phyloP scores from a whole-genome alignment of 139 green algal genomes.

The Axilococcus clingmanii region DNA sequence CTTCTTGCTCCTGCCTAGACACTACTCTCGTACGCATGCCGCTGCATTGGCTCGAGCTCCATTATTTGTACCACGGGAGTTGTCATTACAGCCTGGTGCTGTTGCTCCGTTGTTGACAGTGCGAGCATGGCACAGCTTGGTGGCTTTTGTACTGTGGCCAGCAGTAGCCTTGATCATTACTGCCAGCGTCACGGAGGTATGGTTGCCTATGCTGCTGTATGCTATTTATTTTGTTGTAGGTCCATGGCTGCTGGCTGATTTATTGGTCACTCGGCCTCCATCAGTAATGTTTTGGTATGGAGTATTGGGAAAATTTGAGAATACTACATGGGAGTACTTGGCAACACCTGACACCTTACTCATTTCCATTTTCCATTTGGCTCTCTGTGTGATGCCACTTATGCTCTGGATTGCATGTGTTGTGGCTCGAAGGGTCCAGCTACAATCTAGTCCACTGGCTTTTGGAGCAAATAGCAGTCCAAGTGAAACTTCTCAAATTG shows the following conservation, averaged over 20 bases:
- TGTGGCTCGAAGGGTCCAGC: constrained; percentile 6
- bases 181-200: no score
- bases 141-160: no score
- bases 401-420: constrained; percentile 38
- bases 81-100: no score
- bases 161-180: no score
- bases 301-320: constrained; percentile 10
- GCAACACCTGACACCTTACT: constrained; percentile 25
- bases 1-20: no score
- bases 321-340: constrained; percentile 3
- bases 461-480: no score
- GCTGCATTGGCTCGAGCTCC: no score
- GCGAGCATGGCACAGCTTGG: no score
- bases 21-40: no score
- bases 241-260: constrained; percentile 26
- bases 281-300: constrained; percentile 18
- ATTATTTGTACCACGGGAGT: no score
- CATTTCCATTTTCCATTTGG: constrained; percentile 11
- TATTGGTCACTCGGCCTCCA: constrained; percentile 9
- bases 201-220: constrained; percentile 7
- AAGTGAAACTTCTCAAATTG: background rate
- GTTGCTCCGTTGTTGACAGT: no score
- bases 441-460: background rate
- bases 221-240: constrained; percentile 20
- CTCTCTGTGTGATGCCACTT: constrained; percentile 25